A percentile compares a stretch with the other conserved stretches of the same genome.
These are phyloP conservation scores for Biancaea sappan DNA, from an alignment of 306 rosid genomes.

Conservation along the genomic window DNA sequence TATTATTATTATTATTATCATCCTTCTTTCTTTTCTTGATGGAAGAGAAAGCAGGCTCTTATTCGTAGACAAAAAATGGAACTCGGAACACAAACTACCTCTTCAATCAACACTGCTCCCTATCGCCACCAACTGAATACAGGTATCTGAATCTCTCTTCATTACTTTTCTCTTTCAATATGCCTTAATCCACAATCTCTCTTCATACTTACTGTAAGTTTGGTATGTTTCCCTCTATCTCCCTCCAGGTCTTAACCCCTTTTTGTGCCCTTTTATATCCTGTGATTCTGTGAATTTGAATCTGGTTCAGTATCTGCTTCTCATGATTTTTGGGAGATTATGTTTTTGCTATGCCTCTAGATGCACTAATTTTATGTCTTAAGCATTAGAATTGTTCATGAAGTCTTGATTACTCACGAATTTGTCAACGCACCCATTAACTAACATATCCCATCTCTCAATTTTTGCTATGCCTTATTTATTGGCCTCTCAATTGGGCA, in stretches of 20 bases:
- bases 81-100: no score
- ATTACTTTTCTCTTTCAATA: no score
- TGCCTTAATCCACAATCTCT: not conserved
- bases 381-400: not conserved
- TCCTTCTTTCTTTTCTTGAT: not conserved
- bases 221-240: not conserved
- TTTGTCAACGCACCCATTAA: not conserved
- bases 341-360: not conserved
- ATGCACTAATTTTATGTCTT: not conserved
- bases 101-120: not conserved
- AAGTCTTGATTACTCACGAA: not conserved
- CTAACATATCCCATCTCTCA: not conserved
- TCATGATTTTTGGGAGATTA: not conserved
- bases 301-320: not conserved
- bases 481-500: no score
- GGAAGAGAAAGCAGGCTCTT: not conserved
- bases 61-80: not conserved
- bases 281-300: not conserved
- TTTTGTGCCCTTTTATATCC: not conserved
- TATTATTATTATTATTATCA: no score
- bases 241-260: no score
- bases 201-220: not conserved
- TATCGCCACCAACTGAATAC: not conserved
- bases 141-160: not conserved
- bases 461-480: no score